Conservation (phyloP, 1,284 basidiomycete genomes). For the Cryptococcus deneoformans region DNA sequence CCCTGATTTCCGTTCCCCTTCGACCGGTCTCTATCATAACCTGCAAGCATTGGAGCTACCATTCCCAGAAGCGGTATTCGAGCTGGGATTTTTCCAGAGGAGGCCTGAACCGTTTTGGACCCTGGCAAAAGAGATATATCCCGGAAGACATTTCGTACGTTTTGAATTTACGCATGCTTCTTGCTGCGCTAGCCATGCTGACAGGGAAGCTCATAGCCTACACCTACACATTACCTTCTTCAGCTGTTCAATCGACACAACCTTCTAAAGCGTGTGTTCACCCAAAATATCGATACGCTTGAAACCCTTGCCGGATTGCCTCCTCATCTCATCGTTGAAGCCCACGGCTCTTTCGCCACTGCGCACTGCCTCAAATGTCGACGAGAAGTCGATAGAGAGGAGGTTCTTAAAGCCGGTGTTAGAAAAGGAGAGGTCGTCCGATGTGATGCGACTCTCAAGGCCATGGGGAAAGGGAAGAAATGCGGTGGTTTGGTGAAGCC, state of each 20-base stretch:
- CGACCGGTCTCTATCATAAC: slow-evolving; percentile 56
- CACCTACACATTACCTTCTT: slow-evolving; percentile 86
- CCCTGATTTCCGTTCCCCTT: slow-evolving; percentile 51
- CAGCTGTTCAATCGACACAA: slow-evolving; percentile 39
- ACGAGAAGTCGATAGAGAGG: slow-evolving; percentile 57
- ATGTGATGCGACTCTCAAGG: slow-evolving; percentile 50
- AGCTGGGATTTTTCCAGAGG: slow-evolving; percentile 50
- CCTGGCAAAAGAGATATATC: slow-evolving; percentile 85
- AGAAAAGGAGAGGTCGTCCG: slow-evolving; percentile 60
- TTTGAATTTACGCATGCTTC: too few relatives aligned
- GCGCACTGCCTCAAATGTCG: slow-evolving; percentile 75
- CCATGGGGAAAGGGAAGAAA: slow-evolving; percentile 2
- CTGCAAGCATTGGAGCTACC: slow-evolving; percentile 55
- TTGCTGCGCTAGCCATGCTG: too few relatives aligned
- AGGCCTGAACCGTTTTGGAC: slow-evolving; percentile 65
- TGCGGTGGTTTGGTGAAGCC: slow-evolving; percentile 80
- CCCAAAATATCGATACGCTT: slow-evolving; percentile 74
- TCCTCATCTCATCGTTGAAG: slow-evolving; percentile 74
- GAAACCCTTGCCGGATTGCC: slow-evolving; percentile 82
- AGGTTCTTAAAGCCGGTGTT: slow-evolving; percentile 66
- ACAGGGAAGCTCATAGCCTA: slow-evolving; percentile 55
- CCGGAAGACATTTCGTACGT: slow-evolving; percentile 51
- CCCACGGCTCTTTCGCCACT: slow-evolving; percentile 85
- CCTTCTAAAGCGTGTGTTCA: slow-evolving; percentile 44
- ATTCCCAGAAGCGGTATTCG: slow-evolving; percentile 58